These are phyloP conservation scores for Aureobasidium sp. DNA, from an alignment of 2,329 filamentous ascomycete species.

Conservation along the genomic window DNA sequence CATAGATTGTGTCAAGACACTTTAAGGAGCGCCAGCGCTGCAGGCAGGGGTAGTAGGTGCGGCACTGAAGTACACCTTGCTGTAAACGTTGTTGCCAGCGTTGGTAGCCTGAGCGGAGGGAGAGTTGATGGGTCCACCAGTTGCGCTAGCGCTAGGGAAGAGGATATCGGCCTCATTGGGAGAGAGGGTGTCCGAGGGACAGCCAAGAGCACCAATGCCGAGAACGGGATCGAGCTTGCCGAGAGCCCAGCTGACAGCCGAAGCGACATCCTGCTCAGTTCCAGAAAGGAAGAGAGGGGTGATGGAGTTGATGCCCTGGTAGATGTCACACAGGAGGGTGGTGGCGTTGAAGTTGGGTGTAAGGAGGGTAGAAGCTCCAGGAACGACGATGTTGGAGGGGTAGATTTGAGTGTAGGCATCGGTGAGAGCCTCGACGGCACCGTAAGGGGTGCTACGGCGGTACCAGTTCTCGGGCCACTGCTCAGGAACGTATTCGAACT, in stretches of 20 bases:
- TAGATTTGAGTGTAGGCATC: constrained; percentile 30
- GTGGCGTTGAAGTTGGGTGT: constrained; percentile 27
- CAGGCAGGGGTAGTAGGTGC: constrained; percentile 20
- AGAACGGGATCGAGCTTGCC: constrained; percentile 27
- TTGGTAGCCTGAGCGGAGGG: constrained; percentile 23
- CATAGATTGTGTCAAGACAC: neutral
- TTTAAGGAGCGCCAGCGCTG: neutral
- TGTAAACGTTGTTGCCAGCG: constrained; percentile 31
- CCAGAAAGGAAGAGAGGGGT: constrained; percentile 28
- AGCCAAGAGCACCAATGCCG: constrained; percentile 28
- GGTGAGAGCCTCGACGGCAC: constrained; percentile 26
- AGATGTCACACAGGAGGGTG: constrained; percentile 30
- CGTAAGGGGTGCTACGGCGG: constrained; percentile 24
- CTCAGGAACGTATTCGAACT: constrained; percentile 27
- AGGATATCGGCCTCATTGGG: constrained; percentile 22
- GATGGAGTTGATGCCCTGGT: constrained; percentile 31
- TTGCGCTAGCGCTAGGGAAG: constrained; percentile 24
- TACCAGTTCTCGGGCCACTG: constrained; percentile 26
- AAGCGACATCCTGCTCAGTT: constrained; percentile 20
- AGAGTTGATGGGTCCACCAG: constrained; percentile 27
- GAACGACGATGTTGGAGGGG: constrained; percentile 28
- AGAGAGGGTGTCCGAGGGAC: constrained; percentile 24
- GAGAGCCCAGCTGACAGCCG: constrained; percentile 26
- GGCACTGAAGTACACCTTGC: constrained; percentile 28
- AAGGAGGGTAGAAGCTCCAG: constrained; percentile 26